phyloP scores from a whole-genome alignment of 768 basidiomycete genomes.

The Trichaptum fuscoviolaceum region DNA sequence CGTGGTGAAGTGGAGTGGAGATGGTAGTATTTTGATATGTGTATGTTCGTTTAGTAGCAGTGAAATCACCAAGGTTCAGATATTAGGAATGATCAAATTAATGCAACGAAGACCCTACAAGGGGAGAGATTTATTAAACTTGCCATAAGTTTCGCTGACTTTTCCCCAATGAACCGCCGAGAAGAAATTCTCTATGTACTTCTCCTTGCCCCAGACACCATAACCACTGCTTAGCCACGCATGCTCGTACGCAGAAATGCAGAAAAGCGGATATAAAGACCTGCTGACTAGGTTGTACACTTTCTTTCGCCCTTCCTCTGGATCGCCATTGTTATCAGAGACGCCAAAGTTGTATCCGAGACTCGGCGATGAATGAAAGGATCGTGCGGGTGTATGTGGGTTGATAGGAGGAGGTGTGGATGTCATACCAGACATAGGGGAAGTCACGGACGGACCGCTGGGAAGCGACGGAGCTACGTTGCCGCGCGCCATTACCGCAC shows the following conservation, averaged over 20 bases:
- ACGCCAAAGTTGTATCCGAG: too few relatives aligned
- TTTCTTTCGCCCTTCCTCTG: not conserved
- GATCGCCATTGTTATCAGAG: not conserved
- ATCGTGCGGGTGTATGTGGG: conserved; percentile 25
- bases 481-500: not conserved
- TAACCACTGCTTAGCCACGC: conserved; percentile 82
- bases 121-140: not conserved
- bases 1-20: conserved; percentile 67
- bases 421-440: conserved; percentile 40
- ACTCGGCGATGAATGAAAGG: conserved; percentile 24
- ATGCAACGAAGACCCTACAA: not conserved
- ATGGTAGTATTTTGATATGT: conserved; percentile 21
- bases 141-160: conserved; percentile 26
- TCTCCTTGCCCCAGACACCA: conserved; percentile 88
- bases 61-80: not conserved
- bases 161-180: conserved; percentile 72
- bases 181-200: conserved; percentile 83
- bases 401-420: conserved; percentile 23
- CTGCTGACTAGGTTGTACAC: conserved; percentile 36
- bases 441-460: conserved; percentile 12
- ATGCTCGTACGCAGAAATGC: conserved; percentile 76
- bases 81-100: not conserved
- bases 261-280: conserved; percentile 68
- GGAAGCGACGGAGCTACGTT: not conserved
- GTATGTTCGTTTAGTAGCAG: not conserved